Base-by-base conservation (phyloP, 495 filamentous ascomycete genomes). In the Amniculicola lignicola region DNA sequence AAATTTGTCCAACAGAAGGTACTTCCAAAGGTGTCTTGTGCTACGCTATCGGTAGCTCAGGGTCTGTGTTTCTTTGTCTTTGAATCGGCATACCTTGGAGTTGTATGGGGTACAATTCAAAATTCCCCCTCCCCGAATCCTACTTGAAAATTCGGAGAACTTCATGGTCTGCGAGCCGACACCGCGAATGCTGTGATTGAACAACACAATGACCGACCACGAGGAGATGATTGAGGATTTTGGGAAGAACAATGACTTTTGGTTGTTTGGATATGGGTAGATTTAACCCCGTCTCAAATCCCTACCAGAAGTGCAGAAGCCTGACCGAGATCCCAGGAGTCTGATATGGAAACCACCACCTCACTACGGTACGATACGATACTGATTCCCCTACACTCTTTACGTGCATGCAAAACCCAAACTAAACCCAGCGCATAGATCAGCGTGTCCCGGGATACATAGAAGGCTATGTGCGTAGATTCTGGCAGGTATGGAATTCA, bases 291-390 rank as follows among this genome's bases (percentile, higher is more conserved):
- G 19, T n/a, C 33, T 23, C 5, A n/a, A 14, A 15, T 18, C 23
- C 22, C 7, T 41, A 46, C 3, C 6, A n/a, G 10, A 16, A 9
- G 3, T 25, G 41, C 16, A 25, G 9, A 25, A 25, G 16, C 23
- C 27, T 27, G 19, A 35, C 7, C 10, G 41, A 31, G 41, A 16
- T 25, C 29, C 12, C 53, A 97, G 92, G 71, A 95, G 89, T 57
- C 75, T 98, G 69, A 97, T 98, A 53, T 98, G 92, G 92, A 98
- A 98, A 69, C 92, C 93, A 21, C 94, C 93, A 42, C 93, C 94
- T 44, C 87, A 95, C 67, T 96, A 84, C 69, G 92, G 93, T 96
- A 83, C 50, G 76, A n/a, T n/a, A n/a, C n/a, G n/a, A n/a, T n/a
- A n/a, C n/a, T n/a, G n/a, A 11, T 14, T 37, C 15, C 14, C 2